Evolutionary conservation across 2,329 filamentous ascomycete species (phyloP).

Genomic region (Blastomyces percursus): DNA sequence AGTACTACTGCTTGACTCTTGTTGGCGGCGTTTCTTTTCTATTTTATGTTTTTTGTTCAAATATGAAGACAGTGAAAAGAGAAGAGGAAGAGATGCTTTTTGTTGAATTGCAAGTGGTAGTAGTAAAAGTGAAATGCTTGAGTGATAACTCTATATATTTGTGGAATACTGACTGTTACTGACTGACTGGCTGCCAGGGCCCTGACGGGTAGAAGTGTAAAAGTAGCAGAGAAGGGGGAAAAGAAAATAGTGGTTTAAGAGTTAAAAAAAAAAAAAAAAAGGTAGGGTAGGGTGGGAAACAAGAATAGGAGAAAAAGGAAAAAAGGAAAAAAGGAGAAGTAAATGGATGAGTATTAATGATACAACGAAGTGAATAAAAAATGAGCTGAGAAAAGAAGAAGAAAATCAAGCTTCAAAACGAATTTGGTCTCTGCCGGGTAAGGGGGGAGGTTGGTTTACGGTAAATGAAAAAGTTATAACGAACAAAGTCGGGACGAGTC

Average conservation of each 20-base stretch:
- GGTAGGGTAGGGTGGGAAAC: background rate
- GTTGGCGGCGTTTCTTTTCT: too few relatives aligned
- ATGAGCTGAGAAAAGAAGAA: background rate
- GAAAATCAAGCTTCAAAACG: background rate
- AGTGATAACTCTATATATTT: background rate
- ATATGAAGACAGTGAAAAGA: background rate
- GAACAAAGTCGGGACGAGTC: background rate
- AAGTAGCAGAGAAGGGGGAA: background rate
- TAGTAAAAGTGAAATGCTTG: background rate
- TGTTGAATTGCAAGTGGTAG: background rate
- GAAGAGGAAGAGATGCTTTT: background rate
- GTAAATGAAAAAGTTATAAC: background rate
- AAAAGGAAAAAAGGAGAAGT: background rate
- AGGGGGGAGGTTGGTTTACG: background rate
- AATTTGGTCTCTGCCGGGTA: background rate
- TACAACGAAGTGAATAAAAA: slow-evolving; percentile 3
- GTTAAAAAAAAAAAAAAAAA: background rate
- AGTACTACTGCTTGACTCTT: too few relatives aligned
- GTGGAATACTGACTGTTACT: background rate
- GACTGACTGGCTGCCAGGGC: background rate
- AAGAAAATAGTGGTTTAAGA: background rate
- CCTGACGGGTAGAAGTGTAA: background rate
- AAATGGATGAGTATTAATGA: slow-evolving; percentile 5
- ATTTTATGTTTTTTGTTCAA: too few relatives aligned
- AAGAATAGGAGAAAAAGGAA: background rate